Conservation (phyloP, 2,329 filamentous ascomycete species). For the Alternaria conjuncta region DNA sequence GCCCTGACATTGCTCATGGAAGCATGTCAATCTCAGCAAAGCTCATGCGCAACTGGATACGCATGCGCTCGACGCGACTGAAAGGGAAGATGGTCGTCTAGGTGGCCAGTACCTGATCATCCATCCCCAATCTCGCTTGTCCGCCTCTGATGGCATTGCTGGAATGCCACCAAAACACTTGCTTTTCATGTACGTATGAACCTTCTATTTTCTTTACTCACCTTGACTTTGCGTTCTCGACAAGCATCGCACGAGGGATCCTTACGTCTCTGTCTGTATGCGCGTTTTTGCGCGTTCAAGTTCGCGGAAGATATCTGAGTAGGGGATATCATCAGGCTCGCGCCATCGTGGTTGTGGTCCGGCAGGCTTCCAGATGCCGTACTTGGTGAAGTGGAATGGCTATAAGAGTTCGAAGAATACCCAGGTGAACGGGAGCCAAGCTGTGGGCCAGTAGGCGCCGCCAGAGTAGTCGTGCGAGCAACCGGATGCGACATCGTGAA, state of each 20-base stretch:
- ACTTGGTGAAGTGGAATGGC: slow-evolving; percentile 46
- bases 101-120: not conserved
- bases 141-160: not conserved
- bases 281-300: slow-evolving; percentile 81
- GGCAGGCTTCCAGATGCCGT: slow-evolving; percentile 41
- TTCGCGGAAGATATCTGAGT: slow-evolving; percentile 55
- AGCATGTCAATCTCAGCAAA: not conserved
- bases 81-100: not conserved
- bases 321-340: slow-evolving; percentile 51
- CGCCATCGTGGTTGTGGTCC: slow-evolving; percentile 41
- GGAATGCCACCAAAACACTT: not conserved
- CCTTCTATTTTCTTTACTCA: slow-evolving; percentile 26
- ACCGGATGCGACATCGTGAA: slow-evolving; percentile 36
- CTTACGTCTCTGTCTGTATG: slow-evolving; percentile 92
- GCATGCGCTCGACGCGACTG: not conserved
- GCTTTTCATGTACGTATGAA: not conserved
- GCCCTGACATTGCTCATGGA: not conserved
- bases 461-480: slow-evolving; percentile 33
- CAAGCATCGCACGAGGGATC: slow-evolving; percentile 98
- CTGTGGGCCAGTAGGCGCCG: slow-evolving; percentile 38
- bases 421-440: slow-evolving; percentile 41
- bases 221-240: slow-evolving; percentile 77
- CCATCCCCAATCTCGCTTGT: not conserved
- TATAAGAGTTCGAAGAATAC: slow-evolving; percentile 40
- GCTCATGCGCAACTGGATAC: not conserved